These are phyloP conservation scores for Agaricus blazei DNA, from an alignment of 768 basidiomycete genomes.

Conservation along the genomic window DNA sequence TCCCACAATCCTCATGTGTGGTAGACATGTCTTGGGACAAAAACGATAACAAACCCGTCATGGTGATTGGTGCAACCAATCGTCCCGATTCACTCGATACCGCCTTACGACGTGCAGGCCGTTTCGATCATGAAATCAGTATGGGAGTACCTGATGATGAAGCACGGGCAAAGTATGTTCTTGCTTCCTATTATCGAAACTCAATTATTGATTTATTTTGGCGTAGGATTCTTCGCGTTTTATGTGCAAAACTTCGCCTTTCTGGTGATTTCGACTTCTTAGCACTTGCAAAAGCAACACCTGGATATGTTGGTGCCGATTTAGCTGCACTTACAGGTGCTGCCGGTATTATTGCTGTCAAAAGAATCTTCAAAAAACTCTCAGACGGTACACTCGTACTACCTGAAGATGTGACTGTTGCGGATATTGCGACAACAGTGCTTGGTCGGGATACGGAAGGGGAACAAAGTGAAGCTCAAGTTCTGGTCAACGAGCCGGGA, in stretches of 20 bases:
- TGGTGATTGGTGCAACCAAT: conserved; percentile 96
- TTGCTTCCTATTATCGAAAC: not conserved
- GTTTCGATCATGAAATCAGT: conserved; percentile 97
- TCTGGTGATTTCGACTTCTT: conserved; percentile 86
- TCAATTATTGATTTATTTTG: not conserved
- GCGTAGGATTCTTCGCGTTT: conserved; percentile 80
- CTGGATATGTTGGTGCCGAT: conserved; percentile 97
- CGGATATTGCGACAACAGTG: conserved; percentile 8
- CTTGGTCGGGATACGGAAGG: conserved; percentile 13
- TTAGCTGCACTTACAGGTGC: conserved; percentile 86
- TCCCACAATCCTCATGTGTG: not conserved
- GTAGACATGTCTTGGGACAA: conserved; percentile 94
- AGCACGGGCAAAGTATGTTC: conserved; percentile 78
- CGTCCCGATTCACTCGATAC: conserved; percentile 93
- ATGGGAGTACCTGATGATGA: conserved; percentile 96
- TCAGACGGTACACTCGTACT: conserved; percentile 61
- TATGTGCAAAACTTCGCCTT: conserved; percentile 79
- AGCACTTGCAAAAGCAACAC: conserved; percentile 85
- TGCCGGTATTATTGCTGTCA: conserved; percentile 94
- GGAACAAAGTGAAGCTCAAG: conserved; percentile 18
- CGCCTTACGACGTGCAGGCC: conserved; percentile 86
- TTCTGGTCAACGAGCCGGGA: conserved; percentile 17
- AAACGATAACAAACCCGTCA: conserved; percentile 85
- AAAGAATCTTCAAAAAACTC: conserved; percentile 85
- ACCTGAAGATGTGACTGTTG: conserved; percentile 30